Evolutionary conservation across 2,329 filamentous ascomycete species (phyloP).

Genomic region (Diplocarpon mali): DNA sequence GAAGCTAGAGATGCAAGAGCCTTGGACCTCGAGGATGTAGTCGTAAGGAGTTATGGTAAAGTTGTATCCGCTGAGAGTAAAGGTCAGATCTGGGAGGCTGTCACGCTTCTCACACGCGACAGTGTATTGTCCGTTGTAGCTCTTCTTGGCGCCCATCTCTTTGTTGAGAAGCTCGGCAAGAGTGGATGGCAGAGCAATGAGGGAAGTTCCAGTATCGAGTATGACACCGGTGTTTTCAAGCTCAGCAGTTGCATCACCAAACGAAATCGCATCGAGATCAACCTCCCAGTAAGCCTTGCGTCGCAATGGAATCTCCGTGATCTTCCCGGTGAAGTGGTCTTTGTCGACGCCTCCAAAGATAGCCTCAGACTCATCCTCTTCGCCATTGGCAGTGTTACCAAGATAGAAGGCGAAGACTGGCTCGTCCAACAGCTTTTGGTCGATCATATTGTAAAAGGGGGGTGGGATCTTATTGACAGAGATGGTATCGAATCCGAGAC

Average conservation of each 20-base stretch:
- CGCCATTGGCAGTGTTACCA: conserved; percentile 54
- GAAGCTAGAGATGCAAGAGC: conserved; percentile 93
- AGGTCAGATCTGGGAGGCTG: conserved; percentile 79
- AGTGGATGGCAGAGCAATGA: conserved; percentile 85
- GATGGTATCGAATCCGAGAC: conserved; percentile 88
- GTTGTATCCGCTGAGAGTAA: conserved; percentile 82
- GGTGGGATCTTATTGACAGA: conserved; percentile 93
- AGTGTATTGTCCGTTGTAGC: conserved; percentile 92
- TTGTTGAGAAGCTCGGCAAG: conserved; percentile 94
- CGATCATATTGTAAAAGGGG: conserved; percentile 91
- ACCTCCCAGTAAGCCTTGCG: conserved; percentile 99
- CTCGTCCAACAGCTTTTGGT: conserved; percentile 83
- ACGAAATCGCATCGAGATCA: conserved; percentile 82
- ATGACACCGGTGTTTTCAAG: conserved; percentile 93
- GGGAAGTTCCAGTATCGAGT: conserved; percentile 94
- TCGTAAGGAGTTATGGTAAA: conserved; percentile 83
- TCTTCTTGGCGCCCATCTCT: conserved; percentile 96
- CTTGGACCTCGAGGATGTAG: conserved; percentile 92
- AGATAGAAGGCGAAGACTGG: conserved; percentile 97
- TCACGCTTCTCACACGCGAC: conserved; percentile 80
- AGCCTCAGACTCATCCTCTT: conserved; percentile 69
- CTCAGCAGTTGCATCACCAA: conserved; percentile 76
- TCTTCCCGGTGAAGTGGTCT: conserved; percentile 69
- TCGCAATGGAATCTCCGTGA: conserved; percentile 87
- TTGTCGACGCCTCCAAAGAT: conserved; percentile 84